Evolutionary conservation across 2,329 filamentous ascomycete genomes (phyloP), one percentile per base, ranked within the genome.

Genomic region (Aspergillus japonicus): DNA sequence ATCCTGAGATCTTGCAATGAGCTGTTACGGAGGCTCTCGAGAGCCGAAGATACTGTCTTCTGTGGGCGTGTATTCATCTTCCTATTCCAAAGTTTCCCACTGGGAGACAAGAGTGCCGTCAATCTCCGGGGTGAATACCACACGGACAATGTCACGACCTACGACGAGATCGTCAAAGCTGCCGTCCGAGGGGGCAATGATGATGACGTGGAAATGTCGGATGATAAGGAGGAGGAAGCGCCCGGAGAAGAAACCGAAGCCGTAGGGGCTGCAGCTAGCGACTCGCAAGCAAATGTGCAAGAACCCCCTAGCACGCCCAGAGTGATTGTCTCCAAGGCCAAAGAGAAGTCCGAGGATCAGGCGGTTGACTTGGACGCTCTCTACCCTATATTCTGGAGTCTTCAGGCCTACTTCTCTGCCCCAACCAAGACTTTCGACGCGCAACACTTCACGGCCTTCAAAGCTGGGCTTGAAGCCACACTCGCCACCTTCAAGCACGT

Each of bases 31-130:
- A 86, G 95, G 50, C 83, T 99, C 2, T 98, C 95, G n/a, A 87
- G 95, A 58, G 94, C 95, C 4, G 93, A 98, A 74, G 95, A 99
- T 75, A 96, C 95, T 0, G 92, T 96, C 0, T 99, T 99, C 73
- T 99, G 95, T 71, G 95, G 95, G 16, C 86, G 95, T 44, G 95
- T 99, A 26, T 98, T 98, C 76, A 97, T 99, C 64, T 99, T 97
- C 76, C 86, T 99, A 72, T 99, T 98, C 76, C 95, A 99, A 75
- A 96, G 92, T 74, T 98, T 99, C 70, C 95, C 95, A 1, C 82
- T 99, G 0, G 94, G 94, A 33, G 96, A 99, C 76, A 95, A 94
- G 73, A 98, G 95, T 73, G 97, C 95, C 0, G 95, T 99, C 53
- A 99, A 99, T 71, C 82, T 98, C 44, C 87, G 95, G 54, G 95